Percentiles rank a stretch among this genome's conserved stretches.
Evolutionary conservation across 805 yeast genomes (phyloP).

Genomic region (Pichia occidentalis): DNA sequence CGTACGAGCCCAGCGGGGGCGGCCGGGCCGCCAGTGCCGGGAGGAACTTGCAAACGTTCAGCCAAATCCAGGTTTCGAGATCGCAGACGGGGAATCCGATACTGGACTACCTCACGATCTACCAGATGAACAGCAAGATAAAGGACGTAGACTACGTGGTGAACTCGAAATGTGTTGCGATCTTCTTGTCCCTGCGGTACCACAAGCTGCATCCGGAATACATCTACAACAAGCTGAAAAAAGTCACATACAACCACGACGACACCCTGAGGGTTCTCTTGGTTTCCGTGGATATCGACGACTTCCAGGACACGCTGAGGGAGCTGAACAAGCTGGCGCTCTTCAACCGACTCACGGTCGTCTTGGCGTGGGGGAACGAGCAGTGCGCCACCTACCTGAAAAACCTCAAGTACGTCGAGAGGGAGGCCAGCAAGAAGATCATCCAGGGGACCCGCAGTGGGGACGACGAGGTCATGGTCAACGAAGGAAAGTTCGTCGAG

Average conservation of each 20-base stretch:
- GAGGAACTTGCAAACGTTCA: slow-evolving; percentile 4
- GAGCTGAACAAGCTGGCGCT: slow-evolving; percentile 43
- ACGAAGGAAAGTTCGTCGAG: slow-evolving; percentile 36
- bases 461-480: slow-evolving; percentile 25
- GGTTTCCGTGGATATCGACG: slow-evolving; percentile 60
- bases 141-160: slow-evolving; percentile 60
- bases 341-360: slow-evolving; percentile 41
- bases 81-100: slow-evolving; percentile 72
- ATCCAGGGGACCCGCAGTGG: slow-evolving; percentile 35
- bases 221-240: slow-evolving; percentile 49
- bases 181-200: slow-evolving; percentile 63
- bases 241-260: slow-evolving; percentile 20
- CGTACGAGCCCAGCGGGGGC: not conserved
- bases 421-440: slow-evolving; percentile 24
- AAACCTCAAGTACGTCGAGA: slow-evolving; percentile 29
- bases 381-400: slow-evolving; percentile 44
- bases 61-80: slow-evolving; percentile 46
- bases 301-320: slow-evolving; percentile 43
- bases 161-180: slow-evolving; percentile 45
- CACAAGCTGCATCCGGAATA: slow-evolving; percentile 76
- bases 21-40: not conserved
- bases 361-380: slow-evolving; percentile 48
- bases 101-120: slow-evolving; percentile 43
- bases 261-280: slow-evolving; percentile 41
- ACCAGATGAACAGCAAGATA: slow-evolving; percentile 45